phyloP scores from a whole-genome alignment of 2,329 filamentous ascomycete genomes.

The Fonsecaea monophora region DNA sequence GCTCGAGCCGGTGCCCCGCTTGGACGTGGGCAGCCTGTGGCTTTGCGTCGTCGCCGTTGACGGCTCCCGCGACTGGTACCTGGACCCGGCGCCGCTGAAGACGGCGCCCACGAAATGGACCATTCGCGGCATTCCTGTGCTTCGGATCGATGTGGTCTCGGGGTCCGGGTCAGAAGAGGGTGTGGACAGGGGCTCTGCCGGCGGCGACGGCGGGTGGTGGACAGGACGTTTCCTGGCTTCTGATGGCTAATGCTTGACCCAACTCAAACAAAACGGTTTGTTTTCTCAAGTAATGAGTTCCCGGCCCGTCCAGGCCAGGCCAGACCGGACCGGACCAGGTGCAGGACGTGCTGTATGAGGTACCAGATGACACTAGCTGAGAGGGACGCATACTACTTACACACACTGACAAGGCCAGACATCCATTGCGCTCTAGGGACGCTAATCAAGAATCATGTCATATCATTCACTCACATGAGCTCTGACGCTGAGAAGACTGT shows the following conservation, averaged over 20 bases:
- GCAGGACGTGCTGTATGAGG: no score
- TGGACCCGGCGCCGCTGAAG: background rate
- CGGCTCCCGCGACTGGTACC: slow-evolving; percentile 1
- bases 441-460: background rate
- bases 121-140: background rate
- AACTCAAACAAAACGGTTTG: no score
- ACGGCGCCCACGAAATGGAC: background rate
- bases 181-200: background rate
- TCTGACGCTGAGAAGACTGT: no score
- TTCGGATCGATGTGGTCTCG: background rate
- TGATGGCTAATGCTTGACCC: background rate
- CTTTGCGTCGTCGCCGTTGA: background rate
- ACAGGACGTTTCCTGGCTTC: background rate
- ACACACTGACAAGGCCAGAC: no score
- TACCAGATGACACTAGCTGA: no score
- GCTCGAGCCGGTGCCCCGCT: background rate
- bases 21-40: background rate
- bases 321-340: no score
- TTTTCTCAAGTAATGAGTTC: background rate
- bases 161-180: background rate
- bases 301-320: no score
- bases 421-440: background rate
- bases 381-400: no score
- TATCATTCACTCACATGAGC: background rate
- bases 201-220: background rate